Conservation (phyloP, 106 monocot species). For the Acorus gramineus region DNA sequence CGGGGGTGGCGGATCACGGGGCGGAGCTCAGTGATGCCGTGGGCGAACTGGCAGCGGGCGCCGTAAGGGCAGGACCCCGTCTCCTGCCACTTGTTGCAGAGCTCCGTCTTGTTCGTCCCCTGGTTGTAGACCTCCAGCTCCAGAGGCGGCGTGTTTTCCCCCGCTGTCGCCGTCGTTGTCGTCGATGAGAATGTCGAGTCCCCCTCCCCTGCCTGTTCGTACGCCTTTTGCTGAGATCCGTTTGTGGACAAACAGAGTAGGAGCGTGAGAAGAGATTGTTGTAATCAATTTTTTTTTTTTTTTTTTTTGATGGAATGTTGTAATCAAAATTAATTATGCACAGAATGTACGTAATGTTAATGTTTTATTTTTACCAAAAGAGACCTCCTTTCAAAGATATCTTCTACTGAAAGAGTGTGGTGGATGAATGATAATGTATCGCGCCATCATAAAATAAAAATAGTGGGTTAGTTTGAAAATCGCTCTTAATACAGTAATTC, state of each 20-base stretch:
- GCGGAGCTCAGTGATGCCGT: conserved; percentile 76
- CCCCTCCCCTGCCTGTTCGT: conserved; percentile 15
- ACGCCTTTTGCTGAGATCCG: conserved; percentile 45
- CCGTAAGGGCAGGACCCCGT: conserved; percentile 70
- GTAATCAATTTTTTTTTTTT: no score
- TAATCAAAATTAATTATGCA: no score
- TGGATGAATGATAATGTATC: no score
- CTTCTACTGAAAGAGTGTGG: no score
- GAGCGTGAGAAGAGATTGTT: background rate
- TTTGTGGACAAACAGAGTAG: background rate
- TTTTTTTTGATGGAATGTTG: no score
- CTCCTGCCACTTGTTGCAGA: conserved; percentile 96
- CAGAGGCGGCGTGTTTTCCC: conserved; percentile 11
- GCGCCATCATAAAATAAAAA: no score
- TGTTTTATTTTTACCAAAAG: no score
- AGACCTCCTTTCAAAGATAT: no score
- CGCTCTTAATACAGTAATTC: no score
- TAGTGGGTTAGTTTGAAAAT: no score
- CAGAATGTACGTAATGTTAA: no score
- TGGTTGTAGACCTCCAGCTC: conserved; percentile 90
- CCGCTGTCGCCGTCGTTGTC: background rate
- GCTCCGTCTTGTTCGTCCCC: conserved; percentile 95
- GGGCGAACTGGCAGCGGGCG: conserved; percentile 89
- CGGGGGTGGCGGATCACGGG: conserved; percentile 82
- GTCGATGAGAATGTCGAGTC: background rate